Evolutionary conservation across 2,329 filamentous ascomycete genomes (phyloP).

Genomic region (Trichoderma atrobrunneum): DNA sequence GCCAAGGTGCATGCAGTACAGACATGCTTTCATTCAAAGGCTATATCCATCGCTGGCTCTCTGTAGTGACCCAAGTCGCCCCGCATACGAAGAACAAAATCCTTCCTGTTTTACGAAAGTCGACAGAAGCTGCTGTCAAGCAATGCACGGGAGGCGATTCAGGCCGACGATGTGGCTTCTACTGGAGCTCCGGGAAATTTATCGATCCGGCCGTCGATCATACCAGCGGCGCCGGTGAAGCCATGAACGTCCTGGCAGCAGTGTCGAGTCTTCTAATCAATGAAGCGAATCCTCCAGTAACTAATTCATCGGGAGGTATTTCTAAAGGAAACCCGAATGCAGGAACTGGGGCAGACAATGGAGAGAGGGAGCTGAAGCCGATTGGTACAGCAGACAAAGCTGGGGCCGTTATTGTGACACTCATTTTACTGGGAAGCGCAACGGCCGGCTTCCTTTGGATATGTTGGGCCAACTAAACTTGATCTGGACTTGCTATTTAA

Average conservation of each 20-base stretch:
- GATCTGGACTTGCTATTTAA: too few relatives aligned
- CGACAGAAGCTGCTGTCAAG: constrained; percentile 57
- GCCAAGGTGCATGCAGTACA: constrained; percentile 57
- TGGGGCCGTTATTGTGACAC: constrained; percentile 49
- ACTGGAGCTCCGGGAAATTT: constrained; percentile 53
- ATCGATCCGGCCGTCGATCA: constrained; percentile 49
- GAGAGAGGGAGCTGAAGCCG: constrained; percentile 26
- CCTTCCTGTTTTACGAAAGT: constrained; percentile 55
- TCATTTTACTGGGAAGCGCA: constrained; percentile 41
- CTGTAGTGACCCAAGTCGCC: constrained; percentile 58
- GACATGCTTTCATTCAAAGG: constrained; percentile 75
- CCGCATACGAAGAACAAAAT: constrained; percentile 57
- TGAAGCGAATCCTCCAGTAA: constrained; percentile 41
- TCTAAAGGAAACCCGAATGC: constrained; percentile 43
- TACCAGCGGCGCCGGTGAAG: constrained; percentile 56
- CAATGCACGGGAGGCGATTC: constrained; percentile 60
- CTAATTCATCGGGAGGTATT: constrained; percentile 50
- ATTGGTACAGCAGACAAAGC: constrained; percentile 46
- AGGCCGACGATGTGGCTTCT: constrained; percentile 61
- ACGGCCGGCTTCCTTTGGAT: constrained; percentile 51
- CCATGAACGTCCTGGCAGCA: constrained; percentile 56
- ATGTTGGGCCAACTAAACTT: constrained; percentile 37
- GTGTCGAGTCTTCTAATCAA: constrained; percentile 50
- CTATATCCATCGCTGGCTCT: constrained; percentile 64
- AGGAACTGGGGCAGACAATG: constrained; percentile 35